These are phyloP conservation scores for Fraxinus floribunda DNA, from an alignment of 305 asterid species.

Conservation along the genomic window DNA sequence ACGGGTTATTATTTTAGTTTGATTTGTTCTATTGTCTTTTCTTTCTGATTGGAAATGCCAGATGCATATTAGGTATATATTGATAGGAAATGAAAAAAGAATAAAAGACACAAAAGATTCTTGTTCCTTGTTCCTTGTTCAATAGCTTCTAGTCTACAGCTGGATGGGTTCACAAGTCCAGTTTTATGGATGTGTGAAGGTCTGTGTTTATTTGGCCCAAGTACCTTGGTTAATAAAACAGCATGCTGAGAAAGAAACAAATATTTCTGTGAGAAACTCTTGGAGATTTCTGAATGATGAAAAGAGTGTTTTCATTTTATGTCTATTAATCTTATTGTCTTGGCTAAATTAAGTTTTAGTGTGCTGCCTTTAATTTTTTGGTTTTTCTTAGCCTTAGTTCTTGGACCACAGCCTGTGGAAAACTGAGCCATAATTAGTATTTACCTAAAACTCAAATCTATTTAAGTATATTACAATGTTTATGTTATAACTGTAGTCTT, in stretches of 20 bases:
- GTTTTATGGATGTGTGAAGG: background rate
- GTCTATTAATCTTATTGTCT: background rate
- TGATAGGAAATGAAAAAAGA: background rate
- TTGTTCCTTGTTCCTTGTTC: background rate
- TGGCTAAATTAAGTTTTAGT: background rate
- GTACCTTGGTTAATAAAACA: background rate
- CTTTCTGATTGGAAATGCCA: background rate
- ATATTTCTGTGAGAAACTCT: background rate
- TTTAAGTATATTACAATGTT: constrained; percentile 13
- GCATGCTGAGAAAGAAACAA: background rate
- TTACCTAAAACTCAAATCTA: background rate
- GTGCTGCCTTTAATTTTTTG: background rate
- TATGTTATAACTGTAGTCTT: background rate
- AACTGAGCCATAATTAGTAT: background rate
- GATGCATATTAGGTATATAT: background rate
- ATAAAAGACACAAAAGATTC: background rate
- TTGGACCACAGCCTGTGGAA: background rate
- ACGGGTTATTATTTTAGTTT: background rate
- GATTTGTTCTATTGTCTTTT: background rate
- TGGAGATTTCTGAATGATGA: background rate
- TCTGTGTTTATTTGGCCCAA: background rate
- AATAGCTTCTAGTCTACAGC: background rate
- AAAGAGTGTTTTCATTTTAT: background rate
- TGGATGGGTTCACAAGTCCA: background rate
- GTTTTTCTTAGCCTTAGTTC: background rate